Evolutionary conservation across 169 alveolate species (phyloP), one percentile per base, ranked within the genome.

Genomic region (Plasmodium malariae): DNA sequence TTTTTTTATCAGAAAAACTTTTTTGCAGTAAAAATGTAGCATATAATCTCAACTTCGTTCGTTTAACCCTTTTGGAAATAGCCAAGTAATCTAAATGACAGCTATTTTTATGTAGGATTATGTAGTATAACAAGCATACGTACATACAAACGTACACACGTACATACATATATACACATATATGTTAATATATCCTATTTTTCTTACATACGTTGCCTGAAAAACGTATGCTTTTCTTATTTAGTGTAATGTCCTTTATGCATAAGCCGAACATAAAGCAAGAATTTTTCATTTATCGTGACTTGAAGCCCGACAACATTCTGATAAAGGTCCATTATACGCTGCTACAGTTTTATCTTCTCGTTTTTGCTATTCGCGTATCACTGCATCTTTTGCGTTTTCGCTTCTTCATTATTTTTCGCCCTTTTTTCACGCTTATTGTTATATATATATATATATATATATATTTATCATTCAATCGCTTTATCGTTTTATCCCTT

Each of bases 21-120:
- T 76, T 76, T 51, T 76, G 78, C n/a, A 76, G 62, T 34, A 6
- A 60, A 49, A 68, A 26, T 0, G 67, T 54, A 30, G 55, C 48
- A 21, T 76, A 76, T 34, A 76, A 76, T 37, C 37, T 76, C 11
- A 76, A 76, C 45, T 76, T 76, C 36, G 74, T 62, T 17, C 57
- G 89, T 37, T 11, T 76, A 14, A 76, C 89, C 12, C 89, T 76
- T 51, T n/a, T 76, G 59, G 89, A 76, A 54, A 76, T 76, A 62
- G 89, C 89, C 69, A 76, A 76, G 89, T 76, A 62, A 12, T 28
- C 17, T 32, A 14, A 76, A 36, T 40, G n/a, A n/a, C n/a, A n/a
- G n/a, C n/a, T n/a, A n/a, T n/a, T n/a, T n/a, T n/a, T n/a, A n/a
- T n/a, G n/a, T n/a, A n/a, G n/a, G n/a, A n/a, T n/a, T n/a, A n/a